Percentiles rank a stretch among this genome's conserved stretches.
Conservation (phyloP, 2,329 filamentous ascomycete species). For the Ophiostoma triangulosporum region DNA sequence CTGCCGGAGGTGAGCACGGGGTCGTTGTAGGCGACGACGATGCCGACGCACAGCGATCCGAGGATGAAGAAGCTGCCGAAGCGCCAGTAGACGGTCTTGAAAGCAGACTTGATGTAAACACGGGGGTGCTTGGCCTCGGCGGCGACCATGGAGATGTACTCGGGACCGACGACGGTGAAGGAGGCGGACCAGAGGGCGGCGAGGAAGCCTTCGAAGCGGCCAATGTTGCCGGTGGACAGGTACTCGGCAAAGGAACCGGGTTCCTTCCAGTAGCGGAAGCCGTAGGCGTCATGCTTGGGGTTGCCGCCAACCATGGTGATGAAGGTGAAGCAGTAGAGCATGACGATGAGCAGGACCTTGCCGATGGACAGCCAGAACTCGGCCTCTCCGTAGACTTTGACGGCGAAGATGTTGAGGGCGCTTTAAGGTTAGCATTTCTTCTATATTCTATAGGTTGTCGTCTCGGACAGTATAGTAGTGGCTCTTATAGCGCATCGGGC, state of each 20-base stretch:
- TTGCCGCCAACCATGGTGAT: constrained; percentile 44
- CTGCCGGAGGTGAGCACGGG: constrained; percentile 28
- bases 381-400: constrained; percentile 26
- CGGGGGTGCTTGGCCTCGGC: constrained; percentile 56
- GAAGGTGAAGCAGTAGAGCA: constrained; percentile 41
- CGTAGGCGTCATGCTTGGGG: constrained; percentile 31
- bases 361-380: constrained; percentile 34
- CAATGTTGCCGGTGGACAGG: constrained; percentile 29
- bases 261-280: constrained; percentile 30
- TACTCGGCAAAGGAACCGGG: constrained; percentile 27
- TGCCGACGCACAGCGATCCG: constrained; percentile 51
- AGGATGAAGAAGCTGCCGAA: constrained; percentile 57
- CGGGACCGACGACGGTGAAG: constrained; percentile 34
- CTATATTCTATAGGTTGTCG: too few relatives aligned
- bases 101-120: constrained; percentile 51
- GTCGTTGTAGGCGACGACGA: constrained; percentile 50
- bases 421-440: too few relatives aligned
- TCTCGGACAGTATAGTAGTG: too few relatives aligned
- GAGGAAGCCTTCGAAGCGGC: constrained; percentile 15
- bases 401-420: constrained; percentile 19
- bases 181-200: constrained; percentile 24
- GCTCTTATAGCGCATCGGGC: too few relatives aligned
- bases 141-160: constrained; percentile 55
- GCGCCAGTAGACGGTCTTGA: constrained; percentile 55
- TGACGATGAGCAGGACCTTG: constrained; percentile 37